Conservation (phyloP, 768 basidiomycete species). For the Lactarius vividus region DNA sequence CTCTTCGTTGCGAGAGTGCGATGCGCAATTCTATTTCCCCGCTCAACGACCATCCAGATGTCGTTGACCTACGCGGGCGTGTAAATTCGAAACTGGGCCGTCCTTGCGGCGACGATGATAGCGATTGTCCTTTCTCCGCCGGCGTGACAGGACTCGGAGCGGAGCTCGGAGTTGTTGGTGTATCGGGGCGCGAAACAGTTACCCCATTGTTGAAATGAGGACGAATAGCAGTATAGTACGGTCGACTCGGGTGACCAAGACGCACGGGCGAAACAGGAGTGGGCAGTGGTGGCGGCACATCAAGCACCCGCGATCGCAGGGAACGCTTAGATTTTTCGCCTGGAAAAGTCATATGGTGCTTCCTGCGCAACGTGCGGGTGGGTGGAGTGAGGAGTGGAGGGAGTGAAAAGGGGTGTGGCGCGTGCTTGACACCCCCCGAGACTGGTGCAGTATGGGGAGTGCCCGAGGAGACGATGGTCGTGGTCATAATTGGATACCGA, state of each 20-base stretch:
- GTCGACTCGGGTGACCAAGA: conserved; percentile 28
- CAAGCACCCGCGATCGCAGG: conserved; percentile 16
- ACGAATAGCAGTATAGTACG: conserved; percentile 27
- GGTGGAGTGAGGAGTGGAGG: conserved; percentile 18
- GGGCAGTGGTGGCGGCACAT: conserved; percentile 1
- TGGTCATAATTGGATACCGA: conserved; percentile 1
- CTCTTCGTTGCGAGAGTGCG: conserved; percentile 24
- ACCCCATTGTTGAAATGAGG: conserved; percentile 7
- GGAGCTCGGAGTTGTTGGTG: conserved; percentile 7
- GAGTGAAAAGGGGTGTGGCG: conserved; percentile 14
- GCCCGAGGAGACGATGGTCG: background rate
- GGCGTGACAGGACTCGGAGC: conserved; percentile 1
- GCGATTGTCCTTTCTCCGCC: background rate
- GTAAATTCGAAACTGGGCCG: conserved; percentile 23
- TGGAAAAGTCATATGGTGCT: conserved; percentile 23
- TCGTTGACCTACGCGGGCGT: conserved; percentile 22
- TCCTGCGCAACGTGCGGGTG: conserved; percentile 21
- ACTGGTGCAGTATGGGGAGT: background rate
- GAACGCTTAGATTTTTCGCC: conserved; percentile 24
- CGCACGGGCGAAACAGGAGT: conserved; percentile 1
- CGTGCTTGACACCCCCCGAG: background rate
- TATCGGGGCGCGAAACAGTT: conserved; percentile 1
- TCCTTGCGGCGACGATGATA: conserved; percentile 9
- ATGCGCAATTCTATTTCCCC: conserved; percentile 27
- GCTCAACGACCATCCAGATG: conserved; percentile 26